Conservation (phyloP, 2,329 filamentous ascomycete genomes). For the Cadophora luteo-olivacea region DNA sequence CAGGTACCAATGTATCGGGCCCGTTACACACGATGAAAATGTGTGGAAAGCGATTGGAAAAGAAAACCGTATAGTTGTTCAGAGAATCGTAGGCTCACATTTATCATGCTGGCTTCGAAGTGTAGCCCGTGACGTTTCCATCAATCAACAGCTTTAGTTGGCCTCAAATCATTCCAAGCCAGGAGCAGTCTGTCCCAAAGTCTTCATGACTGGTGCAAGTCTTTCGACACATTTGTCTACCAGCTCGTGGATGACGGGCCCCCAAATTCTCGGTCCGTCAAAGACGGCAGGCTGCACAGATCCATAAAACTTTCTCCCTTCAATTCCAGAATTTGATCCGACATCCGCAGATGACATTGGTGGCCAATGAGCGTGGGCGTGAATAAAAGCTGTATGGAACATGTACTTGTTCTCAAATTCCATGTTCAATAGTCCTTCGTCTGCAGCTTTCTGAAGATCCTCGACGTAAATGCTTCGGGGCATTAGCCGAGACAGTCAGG, state of each 20-base stretch:
- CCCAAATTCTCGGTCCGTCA: constrained; percentile 24
- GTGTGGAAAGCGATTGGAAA: too few relatives aligned
- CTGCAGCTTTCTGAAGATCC: constrained; percentile 21
- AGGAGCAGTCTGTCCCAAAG: constrained; percentile 20
- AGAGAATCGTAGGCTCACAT: background rate
- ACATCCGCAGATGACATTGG: background rate
- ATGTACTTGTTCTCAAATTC: constrained; percentile 28
- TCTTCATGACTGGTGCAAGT: constrained; percentile 30
- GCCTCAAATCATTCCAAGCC: background rate
- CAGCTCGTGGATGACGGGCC: constrained; percentile 9
- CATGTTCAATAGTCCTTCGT: constrained; percentile 22
- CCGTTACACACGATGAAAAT: too few relatives aligned
- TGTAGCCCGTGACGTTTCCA: too few relatives aligned
- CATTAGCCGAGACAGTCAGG: constrained; percentile 10
- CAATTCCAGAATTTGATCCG: background rate
- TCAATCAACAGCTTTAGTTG: background rate
- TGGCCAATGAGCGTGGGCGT: constrained; percentile 27
- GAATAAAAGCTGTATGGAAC: constrained; percentile 30
- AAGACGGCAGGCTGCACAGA: constrained; percentile 31
- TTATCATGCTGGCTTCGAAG: too few relatives aligned
- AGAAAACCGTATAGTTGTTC: background rate
- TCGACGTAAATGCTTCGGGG: constrained; percentile 27
- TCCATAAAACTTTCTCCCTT: constrained; percentile 28
- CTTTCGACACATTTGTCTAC: constrained; percentile 24
- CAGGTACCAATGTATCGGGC: too few relatives aligned